Conservation (phyloP, 2,329 filamentous ascomycete species). For the Sphaerulina vaccinii region DNA sequence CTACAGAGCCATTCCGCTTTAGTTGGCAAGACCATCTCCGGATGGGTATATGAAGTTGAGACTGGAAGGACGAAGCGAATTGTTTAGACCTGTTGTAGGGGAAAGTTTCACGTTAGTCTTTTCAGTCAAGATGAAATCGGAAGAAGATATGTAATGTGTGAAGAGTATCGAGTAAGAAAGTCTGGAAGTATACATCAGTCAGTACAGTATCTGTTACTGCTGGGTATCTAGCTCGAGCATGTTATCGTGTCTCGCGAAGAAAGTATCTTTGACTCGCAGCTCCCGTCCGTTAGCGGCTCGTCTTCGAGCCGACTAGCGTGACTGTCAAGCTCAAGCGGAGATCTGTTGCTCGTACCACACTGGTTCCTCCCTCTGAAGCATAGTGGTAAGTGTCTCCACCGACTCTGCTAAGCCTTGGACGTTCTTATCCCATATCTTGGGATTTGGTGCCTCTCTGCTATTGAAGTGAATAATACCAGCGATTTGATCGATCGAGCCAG, state of each 20-base stretch:
- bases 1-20: conserved; percentile 61
- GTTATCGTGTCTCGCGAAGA: too few species aligned
- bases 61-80: conserved; percentile 62
- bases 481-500: conserved; percentile 92
- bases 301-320: too few species aligned
- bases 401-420: conserved; percentile 85
- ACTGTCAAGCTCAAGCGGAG: conserved; percentile 32
- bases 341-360: conserved; percentile 48
- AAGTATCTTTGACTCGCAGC: too few species aligned
- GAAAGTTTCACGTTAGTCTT: too few species aligned
- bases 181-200: too few species aligned
- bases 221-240: too few species aligned
- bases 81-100: too few species aligned
- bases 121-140: too few species aligned
- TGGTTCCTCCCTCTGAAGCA: conserved; percentile 78
- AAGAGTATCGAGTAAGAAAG: too few species aligned
- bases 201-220: too few species aligned
- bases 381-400: conserved; percentile 80
- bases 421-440: conserved; percentile 76
- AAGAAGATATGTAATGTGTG: too few species aligned
- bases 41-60: conserved; percentile 77
- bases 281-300: too few species aligned
- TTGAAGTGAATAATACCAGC: conserved; percentile 86
- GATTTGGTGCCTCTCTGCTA: conserved; percentile 59
- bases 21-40: conserved; percentile 59